Evolutionary conservation across 148 eudicot species (phyloP).

Genomic region (Amaranthus hypochondriacus): DNA sequence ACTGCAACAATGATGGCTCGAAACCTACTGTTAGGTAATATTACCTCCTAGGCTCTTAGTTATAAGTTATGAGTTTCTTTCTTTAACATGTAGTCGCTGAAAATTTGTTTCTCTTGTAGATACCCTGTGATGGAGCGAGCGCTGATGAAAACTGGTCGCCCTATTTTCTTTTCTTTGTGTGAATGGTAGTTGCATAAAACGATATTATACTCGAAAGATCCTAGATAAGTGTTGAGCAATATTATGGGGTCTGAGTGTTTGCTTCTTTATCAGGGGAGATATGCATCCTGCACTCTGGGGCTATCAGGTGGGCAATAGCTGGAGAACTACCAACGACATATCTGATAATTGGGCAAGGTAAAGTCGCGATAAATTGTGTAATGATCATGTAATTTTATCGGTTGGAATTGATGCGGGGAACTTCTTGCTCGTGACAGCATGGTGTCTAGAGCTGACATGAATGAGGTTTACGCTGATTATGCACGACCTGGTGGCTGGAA

Average conservation of each 20-base stretch:
- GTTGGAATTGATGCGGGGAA: neutral
- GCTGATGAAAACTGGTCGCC: conserved; percentile 64
- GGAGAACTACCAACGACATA: conserved; percentile 87
- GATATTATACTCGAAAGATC: neutral
- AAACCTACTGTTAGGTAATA: conserved; percentile 66
- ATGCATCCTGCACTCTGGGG: conserved; percentile 90
- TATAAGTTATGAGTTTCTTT: neutral
- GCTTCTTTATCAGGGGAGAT: conserved; percentile 51
- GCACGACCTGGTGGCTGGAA: conserved; percentile 99
- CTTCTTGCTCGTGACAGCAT: conserved; percentile 38
- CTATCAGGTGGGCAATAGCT: conserved; percentile 62
- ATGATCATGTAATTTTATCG: neutral
- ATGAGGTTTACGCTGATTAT: conserved; percentile 59
- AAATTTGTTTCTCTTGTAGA: conserved; percentile 24
- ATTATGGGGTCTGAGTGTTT: neutral
- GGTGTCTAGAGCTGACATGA: conserved; percentile 67
- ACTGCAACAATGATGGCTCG: conserved; percentile 53
- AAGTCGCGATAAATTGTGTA: neutral
- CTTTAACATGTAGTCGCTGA: neutral
- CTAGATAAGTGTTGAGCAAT: neutral
- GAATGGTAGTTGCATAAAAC: conserved; percentile 52
- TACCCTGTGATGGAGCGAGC: conserved; percentile 87
- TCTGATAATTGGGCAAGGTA: conserved; percentile 68
- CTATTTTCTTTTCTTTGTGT: conserved; percentile 81
- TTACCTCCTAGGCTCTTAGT: neutral